Base-by-base conservation (phyloP, 352 stramenopile species). In the Phytopythium vexans region DNA sequence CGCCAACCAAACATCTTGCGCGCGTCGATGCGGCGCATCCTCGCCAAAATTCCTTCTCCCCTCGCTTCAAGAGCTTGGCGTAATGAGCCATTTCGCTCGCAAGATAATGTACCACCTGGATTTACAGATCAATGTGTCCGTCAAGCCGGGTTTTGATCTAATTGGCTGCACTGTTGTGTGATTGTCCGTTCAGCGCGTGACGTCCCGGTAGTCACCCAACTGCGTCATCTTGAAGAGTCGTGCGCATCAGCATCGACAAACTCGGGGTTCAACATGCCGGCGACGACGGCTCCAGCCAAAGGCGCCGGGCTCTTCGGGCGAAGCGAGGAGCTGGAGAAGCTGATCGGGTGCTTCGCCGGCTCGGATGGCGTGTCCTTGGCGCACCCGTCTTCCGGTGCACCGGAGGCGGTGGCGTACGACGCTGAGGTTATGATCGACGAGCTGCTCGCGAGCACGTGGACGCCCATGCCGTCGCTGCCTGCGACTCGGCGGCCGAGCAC, bases 401-500 rank as follows among this genome's bases (percentile, higher is more conserved):
- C 55, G 27, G 8, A 33, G 3, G 16, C 15, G 21, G 56, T 48
- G 1, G 37, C 21, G 10, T 93, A 88, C 60, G 68, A 86, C 33
- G 74, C 74, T 6, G 83, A 91, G 44, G 66, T 65, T 48, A 91
- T 93, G 83, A 72, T 93, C 52, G 81, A 93, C 52, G 75, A 93
- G 58, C 67, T 93, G 40, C 70, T 91, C 1, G 64, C 64, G 32
- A 88, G 64, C 52, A 78, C 74, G 32, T 89, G 77, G 77, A 66
- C 68, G 40, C 62, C 68, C 37, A 12, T 32, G 36, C 59, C 15
- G 41, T 27, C 21, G 16, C 35, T 27, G 48, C 21, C 14, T 36
- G 33, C 46, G 46, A 12, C 6, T 12, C 35, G 35, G 11, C 48
- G 7, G 48, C 37, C 21, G 34, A 43, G 16, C 48, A 6, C 8